Base-by-base conservation (phyloP, 208 protist species). In the Acanthamoeba culbertsoni region DNA sequence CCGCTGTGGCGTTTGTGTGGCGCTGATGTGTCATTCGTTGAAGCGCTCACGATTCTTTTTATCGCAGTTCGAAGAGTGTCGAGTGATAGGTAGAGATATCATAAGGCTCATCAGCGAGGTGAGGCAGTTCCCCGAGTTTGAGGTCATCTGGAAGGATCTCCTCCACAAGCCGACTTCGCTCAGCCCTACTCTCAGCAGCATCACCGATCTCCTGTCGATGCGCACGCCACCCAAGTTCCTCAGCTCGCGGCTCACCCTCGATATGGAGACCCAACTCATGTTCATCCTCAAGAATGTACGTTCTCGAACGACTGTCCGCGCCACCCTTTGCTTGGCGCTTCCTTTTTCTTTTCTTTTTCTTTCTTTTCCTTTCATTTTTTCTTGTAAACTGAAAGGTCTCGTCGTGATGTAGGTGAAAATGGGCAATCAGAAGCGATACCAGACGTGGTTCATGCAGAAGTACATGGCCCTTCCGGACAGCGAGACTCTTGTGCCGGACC, bases 341-440 rank as follows among this genome's bases (percentile, higher is more conserved):
- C n/a, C n/a, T n/a, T 33, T 2, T 0, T 16, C 31, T 63, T 33
- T n/a, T 35, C 20, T 7, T 68, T 37, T 7, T 7, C 55, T 63
- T 63, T 5, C 20, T 63, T 26, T 26, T 10, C 57, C 6, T 3
- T 31, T 2, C 20, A 62, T 62, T n/a, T 33, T 63, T 28, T 28
- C 5, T 63, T 28, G 33, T 26, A 6, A 4, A 62, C 20, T 26
- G 8, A 63, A n/a, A 18, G 57, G 26, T 28, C 33, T 28, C 57
- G 7, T 28, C 33, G 57, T 63, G 89, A n/a, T 65, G n/a, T 42
- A 96, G 48, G 95, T 97, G 16, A 94, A 94, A 71, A 93, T 96
- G 89, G 95, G 96, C 84, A 95, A 95, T 57, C 95, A 97, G 90
- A 93, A 92, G 73, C 46, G 96, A 42, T 97, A 97, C 59, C 95